These are phyloP conservation scores for Trichoderma sp. DNA, from an alignment of 2,329 filamentous ascomycete genomes.

Conservation along the genomic window DNA sequence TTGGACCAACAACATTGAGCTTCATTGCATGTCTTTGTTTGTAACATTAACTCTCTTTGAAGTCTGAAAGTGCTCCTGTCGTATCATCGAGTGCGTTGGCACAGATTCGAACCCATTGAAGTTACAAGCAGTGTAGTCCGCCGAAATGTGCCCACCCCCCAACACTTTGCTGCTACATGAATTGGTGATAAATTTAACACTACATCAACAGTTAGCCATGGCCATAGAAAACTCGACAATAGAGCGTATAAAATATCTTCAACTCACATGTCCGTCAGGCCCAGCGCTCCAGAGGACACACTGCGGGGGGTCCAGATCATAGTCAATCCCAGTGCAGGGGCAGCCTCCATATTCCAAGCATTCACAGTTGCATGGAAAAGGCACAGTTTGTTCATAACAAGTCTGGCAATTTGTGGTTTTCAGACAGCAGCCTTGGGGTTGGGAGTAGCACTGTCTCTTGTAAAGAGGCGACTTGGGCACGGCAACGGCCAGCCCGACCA, in stretches of 20 bases:
- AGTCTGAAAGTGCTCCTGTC: neutral
- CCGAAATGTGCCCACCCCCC: neutral
- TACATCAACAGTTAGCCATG: neutral
- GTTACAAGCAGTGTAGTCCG: neutral
- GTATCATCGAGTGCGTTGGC: neutral
- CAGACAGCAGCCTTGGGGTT: constrained; percentile 1
- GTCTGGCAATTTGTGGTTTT: constrained; percentile 1
- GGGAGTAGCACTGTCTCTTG: constrained; percentile 6
- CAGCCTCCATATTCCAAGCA: neutral
- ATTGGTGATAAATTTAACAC: neutral
- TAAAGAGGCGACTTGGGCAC: constrained; percentile 4
- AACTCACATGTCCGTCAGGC: neutral
- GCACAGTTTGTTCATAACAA: constrained; percentile 1
- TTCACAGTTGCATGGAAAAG: constrained; percentile 1
- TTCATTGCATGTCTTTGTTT: neutral
- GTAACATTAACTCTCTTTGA: neutral
- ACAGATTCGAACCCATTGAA: neutral
- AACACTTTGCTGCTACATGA: neutral
- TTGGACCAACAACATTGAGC: neutral
- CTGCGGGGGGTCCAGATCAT: neutral
- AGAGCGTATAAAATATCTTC: neutral
- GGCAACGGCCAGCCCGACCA: constrained; percentile 7
- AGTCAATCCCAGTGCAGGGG: constrained; percentile 8
- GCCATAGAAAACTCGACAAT: neutral
- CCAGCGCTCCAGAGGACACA: neutral